Base-by-base conservation (phyloP, 2,329 filamentous ascomycete species). In the Alternaria sp. region DNA sequence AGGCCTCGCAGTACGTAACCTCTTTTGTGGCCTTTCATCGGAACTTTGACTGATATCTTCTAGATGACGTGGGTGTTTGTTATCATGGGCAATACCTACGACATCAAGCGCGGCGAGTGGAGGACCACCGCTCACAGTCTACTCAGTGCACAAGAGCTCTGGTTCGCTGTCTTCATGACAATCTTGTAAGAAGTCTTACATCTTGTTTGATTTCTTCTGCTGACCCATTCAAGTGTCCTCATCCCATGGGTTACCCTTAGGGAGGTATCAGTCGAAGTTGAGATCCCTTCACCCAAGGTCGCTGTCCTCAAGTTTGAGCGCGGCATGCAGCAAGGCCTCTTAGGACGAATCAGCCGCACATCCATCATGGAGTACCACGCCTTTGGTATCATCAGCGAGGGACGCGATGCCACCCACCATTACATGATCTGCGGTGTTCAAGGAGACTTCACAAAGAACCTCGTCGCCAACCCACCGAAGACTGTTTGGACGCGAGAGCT, bases 351-450 rank as follows among this genome's bases (percentile, higher is more conserved):
- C 41, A 76, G 73, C 32, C 75, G 75, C 45, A 78, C 74, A 4
- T 77, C 75, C 2, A 70, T 78, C 57, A 77, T 78, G 74, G 75
- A 78, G 65, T 78, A 78, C 52, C 75, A 78, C 48, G 75, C 75
- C 8, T 78, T 78, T 49, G 75, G 75, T 3, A 77, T 78, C 63
- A 78, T 78, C 53, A 78, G 75, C 55, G 72, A 74, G 54, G 73
- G 74, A 18, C 66, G 71, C 16, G 72, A 77, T 28, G 62, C 73
- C 6, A 58, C 59, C 0, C 57, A 69, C 50, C 75, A 78, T 46
- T 78, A 78, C 63, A 76, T 78, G 74, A 74, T 78, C 51, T 78
- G 75, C 40, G 75, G 75, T 58, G 75, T 78, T 9, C 75, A 78
- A 58, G 75, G 75, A n/a, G 75, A 78, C 61, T 78, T 78, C 51